Evolutionary conservation across 768 basidiomycete species (phyloP).

Genomic region (Cantharellus anzutake): DNA sequence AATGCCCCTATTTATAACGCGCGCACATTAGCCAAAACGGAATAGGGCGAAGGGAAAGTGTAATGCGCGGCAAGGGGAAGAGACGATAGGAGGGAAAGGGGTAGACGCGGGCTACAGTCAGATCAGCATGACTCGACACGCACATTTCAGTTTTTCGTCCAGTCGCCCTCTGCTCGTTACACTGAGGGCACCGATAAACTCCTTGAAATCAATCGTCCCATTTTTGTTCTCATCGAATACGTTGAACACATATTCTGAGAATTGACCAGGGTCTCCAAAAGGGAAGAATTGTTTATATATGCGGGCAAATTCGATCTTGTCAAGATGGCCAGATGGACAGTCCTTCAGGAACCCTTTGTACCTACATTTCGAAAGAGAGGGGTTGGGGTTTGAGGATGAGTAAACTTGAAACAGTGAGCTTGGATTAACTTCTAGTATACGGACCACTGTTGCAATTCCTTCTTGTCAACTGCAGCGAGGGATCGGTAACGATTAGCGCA

Average conservation of each 20-base stretch:
- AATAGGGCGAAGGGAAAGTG: background rate
- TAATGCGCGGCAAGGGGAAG: background rate
- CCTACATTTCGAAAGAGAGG: conserved; percentile 28
- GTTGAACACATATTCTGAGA: conserved; percentile 97
- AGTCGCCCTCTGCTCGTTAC: conserved; percentile 82
- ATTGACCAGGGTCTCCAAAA: conserved; percentile 91
- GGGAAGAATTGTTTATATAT: conserved; percentile 99
- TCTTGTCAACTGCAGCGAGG: conserved; percentile 61
- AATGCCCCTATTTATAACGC: conserved; percentile 65
- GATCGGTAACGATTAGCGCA: conserved; percentile 8
- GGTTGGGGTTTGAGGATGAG: conserved; percentile 1
- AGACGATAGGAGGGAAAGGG: background rate
- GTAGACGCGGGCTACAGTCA: conserved; percentile 1
- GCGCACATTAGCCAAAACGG: background rate
- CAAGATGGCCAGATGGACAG: conserved; percentile 90
- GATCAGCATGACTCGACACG: conserved; percentile 14
- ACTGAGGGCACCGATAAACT: conserved; percentile 95
- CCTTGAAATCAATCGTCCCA: conserved; percentile 96
- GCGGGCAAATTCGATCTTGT: conserved; percentile 86
- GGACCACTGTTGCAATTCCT: conserved; percentile 89
- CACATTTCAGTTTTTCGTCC: conserved; percentile 97
- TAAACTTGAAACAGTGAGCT: background rate
- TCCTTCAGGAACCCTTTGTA: conserved; percentile 99
- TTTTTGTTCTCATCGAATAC: conserved; percentile 92
- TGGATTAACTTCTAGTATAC: background rate